Evolutionary conservation across 768 basidiomycete species (phyloP).

Genomic region (Calvatia gigantea): DNA sequence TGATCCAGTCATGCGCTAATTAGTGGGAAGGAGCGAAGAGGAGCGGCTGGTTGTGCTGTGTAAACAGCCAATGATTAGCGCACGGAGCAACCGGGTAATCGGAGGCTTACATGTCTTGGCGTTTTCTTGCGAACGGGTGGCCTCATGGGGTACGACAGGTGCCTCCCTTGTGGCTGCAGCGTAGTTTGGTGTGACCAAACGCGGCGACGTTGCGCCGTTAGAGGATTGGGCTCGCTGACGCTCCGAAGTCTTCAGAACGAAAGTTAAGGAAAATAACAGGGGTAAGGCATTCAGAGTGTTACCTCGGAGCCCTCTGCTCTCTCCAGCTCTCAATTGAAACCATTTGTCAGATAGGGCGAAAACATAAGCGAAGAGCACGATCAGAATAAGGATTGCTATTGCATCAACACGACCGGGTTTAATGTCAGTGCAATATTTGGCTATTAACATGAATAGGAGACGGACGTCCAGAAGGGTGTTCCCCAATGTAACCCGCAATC

Average conservation of each 20-base stretch:
- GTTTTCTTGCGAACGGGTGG: too few species aligned
- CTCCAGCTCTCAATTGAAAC: constrained; percentile 21
- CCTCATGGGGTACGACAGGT: too few species aligned
- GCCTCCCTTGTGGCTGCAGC: too few species aligned
- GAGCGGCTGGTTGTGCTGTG: too few species aligned
- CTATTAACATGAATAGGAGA: not conserved
- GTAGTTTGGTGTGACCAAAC: too few species aligned
- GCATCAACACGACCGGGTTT: not conserved
- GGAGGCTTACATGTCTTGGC: too few species aligned
- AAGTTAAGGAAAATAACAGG: not conserved
- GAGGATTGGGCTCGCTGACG: not conserved
- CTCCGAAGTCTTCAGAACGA: not conserved
- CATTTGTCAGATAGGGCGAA: constrained; percentile 37
- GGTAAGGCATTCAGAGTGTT: not conserved
- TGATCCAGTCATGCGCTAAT: too few species aligned
- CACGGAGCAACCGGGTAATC: too few species aligned
- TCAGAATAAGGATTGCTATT: constrained; percentile 21
- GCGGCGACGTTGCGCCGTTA: too few species aligned
- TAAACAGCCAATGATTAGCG: too few species aligned
- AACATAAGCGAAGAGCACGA: constrained; percentile 30
- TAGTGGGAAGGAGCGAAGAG: too few species aligned
- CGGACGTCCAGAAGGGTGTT: not conserved
- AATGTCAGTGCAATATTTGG: not conserved
- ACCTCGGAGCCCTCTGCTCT: not conserved
- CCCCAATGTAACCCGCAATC: not conserved